phyloP scores from a whole-genome alignment of 2,329 filamentous ascomycete species.

The Thelonectria olida region DNA sequence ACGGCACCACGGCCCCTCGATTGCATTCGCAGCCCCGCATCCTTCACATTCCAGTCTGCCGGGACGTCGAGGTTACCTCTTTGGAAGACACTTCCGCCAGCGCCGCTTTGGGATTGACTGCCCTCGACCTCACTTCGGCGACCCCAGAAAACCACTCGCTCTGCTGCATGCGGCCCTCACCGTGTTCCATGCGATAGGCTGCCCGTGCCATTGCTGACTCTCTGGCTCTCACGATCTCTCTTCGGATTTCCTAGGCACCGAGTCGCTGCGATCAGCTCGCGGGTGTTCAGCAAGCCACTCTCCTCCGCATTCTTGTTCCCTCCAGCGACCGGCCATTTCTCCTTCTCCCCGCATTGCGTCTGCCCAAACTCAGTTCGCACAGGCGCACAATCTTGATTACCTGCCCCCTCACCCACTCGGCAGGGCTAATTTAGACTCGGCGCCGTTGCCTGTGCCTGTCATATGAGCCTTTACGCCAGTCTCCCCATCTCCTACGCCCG shows the following conservation, averaged over 20 bases:
- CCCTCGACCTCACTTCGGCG: conserved; percentile 27
- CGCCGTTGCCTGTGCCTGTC: conserved; percentile 34
- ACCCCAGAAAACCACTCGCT: conserved; percentile 17
- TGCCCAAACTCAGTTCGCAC: conserved; percentile 6
- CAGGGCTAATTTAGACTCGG: conserved; percentile 37
- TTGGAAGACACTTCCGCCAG: conserved; percentile 29
- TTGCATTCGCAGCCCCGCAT: conserved; percentile 32
- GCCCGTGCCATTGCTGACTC: conserved; percentile 27
- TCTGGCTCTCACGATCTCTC: conserved; percentile 19
- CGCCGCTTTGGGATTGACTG: conserved; percentile 35
- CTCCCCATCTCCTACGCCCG: conserved; percentile 29
- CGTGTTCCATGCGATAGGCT: conserved; percentile 19
- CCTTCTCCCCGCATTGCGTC: neutral
- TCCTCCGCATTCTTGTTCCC: conserved; percentile 16
- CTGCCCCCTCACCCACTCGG: conserved; percentile 27
- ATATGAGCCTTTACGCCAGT: conserved; percentile 33
- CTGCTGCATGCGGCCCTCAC: conserved; percentile 9
- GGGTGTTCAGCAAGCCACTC: conserved; percentile 29
- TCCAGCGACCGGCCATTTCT: neutral
- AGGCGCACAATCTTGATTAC: conserved; percentile 21
- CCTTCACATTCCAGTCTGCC: conserved; percentile 39
- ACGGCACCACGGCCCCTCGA: conserved; percentile 15
- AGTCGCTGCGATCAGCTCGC: conserved; percentile 19
- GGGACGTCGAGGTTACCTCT: conserved; percentile 26
- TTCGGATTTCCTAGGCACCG: neutral